phyloP scores from a whole-genome alignment of 371 early-diverging fungal genomes.

The Syncephalis plumigaleata region DNA sequence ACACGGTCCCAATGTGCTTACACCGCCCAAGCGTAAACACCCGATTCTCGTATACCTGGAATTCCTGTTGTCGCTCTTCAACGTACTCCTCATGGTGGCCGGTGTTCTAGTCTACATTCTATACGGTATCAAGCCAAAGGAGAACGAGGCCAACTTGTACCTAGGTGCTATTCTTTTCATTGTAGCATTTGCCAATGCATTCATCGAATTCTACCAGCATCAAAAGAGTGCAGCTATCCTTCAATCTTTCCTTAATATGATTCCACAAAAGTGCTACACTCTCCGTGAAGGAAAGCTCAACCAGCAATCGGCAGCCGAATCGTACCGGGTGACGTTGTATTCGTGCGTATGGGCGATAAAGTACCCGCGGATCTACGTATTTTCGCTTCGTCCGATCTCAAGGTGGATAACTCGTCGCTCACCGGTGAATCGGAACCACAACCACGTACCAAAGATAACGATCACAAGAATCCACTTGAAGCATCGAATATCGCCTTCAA shows the following conservation, averaged over 20 bases:
- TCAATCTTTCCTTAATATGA: slow-evolving; percentile 79
- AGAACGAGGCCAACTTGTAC: slow-evolving; percentile 58
- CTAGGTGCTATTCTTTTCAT: slow-evolving; percentile 73
- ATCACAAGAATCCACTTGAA: slow-evolving; percentile 61
- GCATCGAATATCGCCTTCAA: slow-evolving; percentile 80
- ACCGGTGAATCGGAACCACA: slow-evolving; percentile 93
- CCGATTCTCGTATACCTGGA: slow-evolving; percentile 52
- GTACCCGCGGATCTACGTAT: slow-evolving; percentile 79
- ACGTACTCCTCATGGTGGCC: slow-evolving; percentile 64
- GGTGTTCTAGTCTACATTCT: slow-evolving; percentile 68
- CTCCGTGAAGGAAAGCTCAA: slow-evolving; percentile 51
- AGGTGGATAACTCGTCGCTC: slow-evolving; percentile 93
- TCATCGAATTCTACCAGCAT: slow-evolving; percentile 81
- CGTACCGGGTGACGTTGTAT: slow-evolving; percentile 78
- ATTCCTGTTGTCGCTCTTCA: slow-evolving; percentile 59
- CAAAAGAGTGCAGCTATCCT: slow-evolving; percentile 70
- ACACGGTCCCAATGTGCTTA: slow-evolving; percentile 68
- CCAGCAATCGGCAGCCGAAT: slow-evolving; percentile 46
- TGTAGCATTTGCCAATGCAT: slow-evolving; percentile 79
- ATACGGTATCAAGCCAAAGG: slow-evolving; percentile 42
- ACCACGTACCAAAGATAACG: slow-evolving; percentile 37
- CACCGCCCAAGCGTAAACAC: slow-evolving; percentile 71
- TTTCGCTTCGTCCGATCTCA: slow-evolving; percentile 56
- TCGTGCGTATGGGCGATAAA: slow-evolving; percentile 81
- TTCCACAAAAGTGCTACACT: slow-evolving; percentile 61